Evolutionary conservation across 2,329 filamentous ascomycete species (phyloP), one percentile per base, ranked within the genome.

Genomic region (Aschersonia sp.): DNA sequence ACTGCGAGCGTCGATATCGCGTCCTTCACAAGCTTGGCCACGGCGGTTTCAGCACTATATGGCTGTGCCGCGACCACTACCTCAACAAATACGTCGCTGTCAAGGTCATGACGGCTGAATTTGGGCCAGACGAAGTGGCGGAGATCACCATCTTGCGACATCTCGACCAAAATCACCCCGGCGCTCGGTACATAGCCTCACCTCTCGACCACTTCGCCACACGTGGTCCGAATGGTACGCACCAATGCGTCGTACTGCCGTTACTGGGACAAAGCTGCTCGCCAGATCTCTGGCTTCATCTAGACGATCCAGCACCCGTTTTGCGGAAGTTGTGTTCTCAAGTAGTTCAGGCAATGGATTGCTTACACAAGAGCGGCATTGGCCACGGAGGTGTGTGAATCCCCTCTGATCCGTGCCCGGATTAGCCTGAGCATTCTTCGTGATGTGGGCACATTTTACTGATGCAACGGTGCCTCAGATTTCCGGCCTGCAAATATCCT

Each of bases 31-130:
- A 73, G 55, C 54, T 72, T 35, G 67, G 68, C 33, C 64, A 55
- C 47, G 68, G 69, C 30, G 64, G 63, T 6, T 68, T 57, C 53
- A 66, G 65, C 6, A 73, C 67, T 6, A 64, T 71, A 43, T 73
- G 66, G 70, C 62, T 71, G 8, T 56, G 54, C 47, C 53, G 42
- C 37, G 68, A 64, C 41, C 54, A 56, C 5, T 60, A 66, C 7
- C 33, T 43, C 31, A 47, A 41, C 5, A 50, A 43, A 42, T 63
- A 59, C 39, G 56, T 60, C 31, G 61, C 63, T 12, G 22, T 64
- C 22, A 65, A 65, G 51, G 55, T 61, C 30, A 50, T 62, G 47
- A 55, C 57, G 42, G 56, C 56, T n/a, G 55, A 59, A 9, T 46
- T 47, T 14, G 30, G 30, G 8, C 32, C 45, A 6, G 37, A 44